Conservation (phyloP, 257 asterid species). For the Nicotiana benthamiana region DNA sequence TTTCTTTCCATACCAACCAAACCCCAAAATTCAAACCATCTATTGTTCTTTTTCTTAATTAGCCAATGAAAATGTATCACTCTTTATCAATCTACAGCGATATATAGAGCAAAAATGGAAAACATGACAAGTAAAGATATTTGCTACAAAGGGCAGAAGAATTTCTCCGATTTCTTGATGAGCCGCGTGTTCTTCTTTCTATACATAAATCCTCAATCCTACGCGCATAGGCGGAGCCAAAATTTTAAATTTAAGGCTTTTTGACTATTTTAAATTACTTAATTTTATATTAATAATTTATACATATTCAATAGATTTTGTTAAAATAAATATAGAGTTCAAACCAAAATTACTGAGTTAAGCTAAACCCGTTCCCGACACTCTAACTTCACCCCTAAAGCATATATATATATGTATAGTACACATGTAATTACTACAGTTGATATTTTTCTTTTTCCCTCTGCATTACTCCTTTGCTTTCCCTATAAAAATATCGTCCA, state of each 20-base stretch:
- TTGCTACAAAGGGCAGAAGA: neutral
- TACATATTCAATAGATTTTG: neutral
- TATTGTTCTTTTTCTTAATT: neutral
- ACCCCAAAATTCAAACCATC: neutral
- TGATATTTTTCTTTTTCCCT: neutral
- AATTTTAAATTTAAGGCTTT: too few relatives aligned
- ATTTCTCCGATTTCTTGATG: conserved; percentile 21
- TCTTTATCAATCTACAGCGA: neutral
- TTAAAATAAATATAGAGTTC: too few relatives aligned
- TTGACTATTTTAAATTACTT: too few relatives aligned
- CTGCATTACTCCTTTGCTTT: neutral
- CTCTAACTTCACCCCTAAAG: too few relatives aligned
- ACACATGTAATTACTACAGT: neutral
- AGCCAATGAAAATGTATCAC: neutral
- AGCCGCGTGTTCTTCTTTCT: conserved; percentile 42
- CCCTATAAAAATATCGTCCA: conserved; percentile 33
- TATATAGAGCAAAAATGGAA: neutral
- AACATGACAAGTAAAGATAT: neutral
- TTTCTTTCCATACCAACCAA: neutral
- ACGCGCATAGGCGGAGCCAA: neutral
- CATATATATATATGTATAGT: neutral
- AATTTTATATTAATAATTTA: too few relatives aligned
- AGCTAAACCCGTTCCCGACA: rapidly evolving
- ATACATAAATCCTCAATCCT: conserved; percentile 19
- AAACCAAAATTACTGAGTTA: too few relatives aligned